These are phyloP conservation scores for Lepiota venenata DNA, from an alignment of 768 basidiomycete genomes.

Conservation along the genomic window DNA sequence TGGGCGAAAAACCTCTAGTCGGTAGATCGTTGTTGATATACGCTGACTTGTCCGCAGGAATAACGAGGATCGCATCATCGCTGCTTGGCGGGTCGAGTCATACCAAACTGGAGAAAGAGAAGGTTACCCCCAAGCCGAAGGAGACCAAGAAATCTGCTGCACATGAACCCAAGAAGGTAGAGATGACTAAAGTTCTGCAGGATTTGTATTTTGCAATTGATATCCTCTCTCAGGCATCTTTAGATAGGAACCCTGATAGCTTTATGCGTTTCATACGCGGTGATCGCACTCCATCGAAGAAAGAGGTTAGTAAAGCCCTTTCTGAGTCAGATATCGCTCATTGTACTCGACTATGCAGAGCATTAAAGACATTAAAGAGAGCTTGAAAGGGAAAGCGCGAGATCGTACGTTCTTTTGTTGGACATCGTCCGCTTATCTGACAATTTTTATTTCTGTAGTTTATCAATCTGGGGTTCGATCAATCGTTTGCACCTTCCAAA, in stretches of 20 bases:
- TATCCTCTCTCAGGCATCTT: not conserved
- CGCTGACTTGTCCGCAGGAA: not conserved
- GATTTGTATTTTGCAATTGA: not conserved
- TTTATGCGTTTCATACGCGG: not conserved
- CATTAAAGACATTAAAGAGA: not conserved
- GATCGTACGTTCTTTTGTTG: not conserved
- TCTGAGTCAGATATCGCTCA: too few relatives aligned
- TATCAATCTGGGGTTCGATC: not conserved
- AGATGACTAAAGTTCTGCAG: not conserved
- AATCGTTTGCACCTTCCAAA: not conserved
- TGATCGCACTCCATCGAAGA: not conserved
- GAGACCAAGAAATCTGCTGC: not conserved
- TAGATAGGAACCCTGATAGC: not conserved
- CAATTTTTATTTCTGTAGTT: not conserved
- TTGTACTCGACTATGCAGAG: not conserved
- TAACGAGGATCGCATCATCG: constrained; percentile 2
- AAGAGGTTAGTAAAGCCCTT: not conserved
- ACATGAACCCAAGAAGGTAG: not conserved
- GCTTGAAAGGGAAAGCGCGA: not conserved
- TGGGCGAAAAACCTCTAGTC: not conserved
- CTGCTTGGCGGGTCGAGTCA: not conserved
- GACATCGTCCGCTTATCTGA: not conserved
- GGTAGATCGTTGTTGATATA: not conserved
- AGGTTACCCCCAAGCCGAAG: not conserved
- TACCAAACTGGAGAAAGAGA: not conserved